phyloP scores from a whole-genome alignment of 1,284 basidiomycete species.

The Trametes hirsuta region DNA sequence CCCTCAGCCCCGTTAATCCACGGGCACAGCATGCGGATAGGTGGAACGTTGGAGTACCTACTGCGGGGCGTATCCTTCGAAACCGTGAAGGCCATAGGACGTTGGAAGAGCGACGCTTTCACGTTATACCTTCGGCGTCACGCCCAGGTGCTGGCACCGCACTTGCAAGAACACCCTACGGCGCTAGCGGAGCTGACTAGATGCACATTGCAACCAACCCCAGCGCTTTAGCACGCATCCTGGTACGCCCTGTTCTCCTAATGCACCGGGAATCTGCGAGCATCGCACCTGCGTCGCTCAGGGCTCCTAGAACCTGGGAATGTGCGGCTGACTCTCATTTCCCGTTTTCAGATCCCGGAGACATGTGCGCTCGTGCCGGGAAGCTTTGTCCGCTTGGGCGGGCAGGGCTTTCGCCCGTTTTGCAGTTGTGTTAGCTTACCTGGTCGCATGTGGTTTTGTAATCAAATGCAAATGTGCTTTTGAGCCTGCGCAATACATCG shows the following conservation, averaged over 20 bases:
- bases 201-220: slow-evolving; percentile 14
- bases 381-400: no score
- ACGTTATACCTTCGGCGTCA: slow-evolving; percentile 18
- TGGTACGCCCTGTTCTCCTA: neutral
- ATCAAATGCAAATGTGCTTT: no score
- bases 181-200: slow-evolving; percentile 17
- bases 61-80: slow-evolving; percentile 39
- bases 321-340: no score
- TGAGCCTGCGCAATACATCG: no score
- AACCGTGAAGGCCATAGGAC: slow-evolving; percentile 36
- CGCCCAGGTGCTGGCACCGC: slow-evolving; percentile 20
- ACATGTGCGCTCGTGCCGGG: no score
- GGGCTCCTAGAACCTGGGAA: no score
- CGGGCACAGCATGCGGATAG: slow-evolving; percentile 43
- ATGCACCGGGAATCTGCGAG: no score
- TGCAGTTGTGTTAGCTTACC: no score
- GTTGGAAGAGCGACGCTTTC: slow-evolving; percentile 40
- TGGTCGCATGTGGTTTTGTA: no score
- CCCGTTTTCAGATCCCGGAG: no score
- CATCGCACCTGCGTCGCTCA: no score
- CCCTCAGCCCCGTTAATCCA: slow-evolving; percentile 12
- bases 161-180: slow-evolving; percentile 25
- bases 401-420: no score
- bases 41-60: slow-evolving; percentile 42
- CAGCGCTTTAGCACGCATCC: neutral